Conservation (phyloP, 208 protist genomes). For the Acanthamoeba culbertsoni region DNA sequence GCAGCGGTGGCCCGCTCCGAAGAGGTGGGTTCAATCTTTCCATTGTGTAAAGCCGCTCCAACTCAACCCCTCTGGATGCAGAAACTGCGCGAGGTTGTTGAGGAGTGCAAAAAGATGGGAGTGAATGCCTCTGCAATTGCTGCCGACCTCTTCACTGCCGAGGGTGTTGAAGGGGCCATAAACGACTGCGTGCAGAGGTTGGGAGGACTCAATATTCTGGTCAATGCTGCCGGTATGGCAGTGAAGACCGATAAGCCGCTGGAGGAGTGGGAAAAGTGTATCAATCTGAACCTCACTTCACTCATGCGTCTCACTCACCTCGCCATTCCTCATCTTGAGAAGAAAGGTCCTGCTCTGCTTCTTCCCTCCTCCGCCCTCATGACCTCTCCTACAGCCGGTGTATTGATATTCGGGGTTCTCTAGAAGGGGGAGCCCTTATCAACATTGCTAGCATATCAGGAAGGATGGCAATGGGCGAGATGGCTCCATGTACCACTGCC, state of each 20-base stretch:
- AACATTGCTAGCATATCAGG: slow-evolving; percentile 9
- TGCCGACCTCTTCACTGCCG: background rate
- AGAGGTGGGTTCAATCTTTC: background rate
- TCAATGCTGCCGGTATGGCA: background rate
- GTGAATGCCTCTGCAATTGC: background rate
- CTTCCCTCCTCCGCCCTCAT: background rate
- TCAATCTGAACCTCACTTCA: background rate
- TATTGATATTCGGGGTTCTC: too few species aligned
- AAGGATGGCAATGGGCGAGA: background rate
- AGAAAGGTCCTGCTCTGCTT: background rate
- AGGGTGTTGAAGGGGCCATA: background rate
- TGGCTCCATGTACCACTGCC: background rate
- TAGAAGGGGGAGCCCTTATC: slow-evolving; percentile 7
- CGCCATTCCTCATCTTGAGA: slow-evolving; percentile 1
- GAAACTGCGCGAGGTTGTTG: background rate
- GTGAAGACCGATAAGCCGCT: background rate
- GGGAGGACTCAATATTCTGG: background rate
- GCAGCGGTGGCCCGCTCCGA: background rate
- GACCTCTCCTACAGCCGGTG: too few species aligned
- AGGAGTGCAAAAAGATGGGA: background rate
- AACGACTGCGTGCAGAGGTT: background rate
- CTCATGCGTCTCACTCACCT: slow-evolving; percentile 3
- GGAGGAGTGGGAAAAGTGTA: slow-evolving; percentile 40
- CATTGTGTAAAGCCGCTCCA: background rate
- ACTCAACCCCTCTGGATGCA: background rate